Evolutionary conservation across 179 eudicot species (phyloP), one percentile per base, ranked within the genome.

Genomic region (Nepenthes alata): DNA sequence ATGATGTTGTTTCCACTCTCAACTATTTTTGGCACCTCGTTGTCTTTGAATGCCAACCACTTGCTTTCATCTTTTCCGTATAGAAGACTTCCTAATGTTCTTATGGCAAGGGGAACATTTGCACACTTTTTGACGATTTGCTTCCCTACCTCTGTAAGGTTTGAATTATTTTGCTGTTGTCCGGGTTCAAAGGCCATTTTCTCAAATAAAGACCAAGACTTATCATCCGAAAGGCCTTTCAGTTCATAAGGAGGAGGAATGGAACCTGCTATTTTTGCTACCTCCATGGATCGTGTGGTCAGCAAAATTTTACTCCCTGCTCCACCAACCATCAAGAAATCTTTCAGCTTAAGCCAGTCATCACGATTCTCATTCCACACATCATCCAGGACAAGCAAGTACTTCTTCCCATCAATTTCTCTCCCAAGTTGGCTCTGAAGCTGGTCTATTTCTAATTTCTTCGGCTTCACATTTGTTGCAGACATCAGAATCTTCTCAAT

Each of bases 381-480:
- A 55, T 74, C 81, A 62, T 77, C 81, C 35, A 77, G 39, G 11
- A 77, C 75, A 57, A 74, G 73, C 11, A 67, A 59, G 55, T 55
- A 70, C 13, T 35, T 58, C 34, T 71, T 61, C 6, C 35, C 60
- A 5, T 4, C n/a, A 13, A 55, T 35, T 37, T 54, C 8, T 5
- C 70, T 4, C 13, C 39, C 48, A 44, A 69, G 39, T 12, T 52
- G 11, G 4, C 15, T 35, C n/a, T 44, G 64, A 1, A 64, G 35
- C 4, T 35, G 9, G 2, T 71, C 73, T 47, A 61, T 50, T 8
- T 37, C 53, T 37, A 37, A 47, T 25, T 58, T 52, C 8, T 38
- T 11, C 15, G 8, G 7, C 5, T 15, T 16, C 2, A 50, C 38
- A 13, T 39, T 12, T 2, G 41, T 64, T 8, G 51, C 59, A 11